Percentiles rank a stretch among this genome's conserved stretches.
These are phyloP conservation scores for Bryoglossum gracile DNA, from an alignment of 495 filamentous ascomycete genomes.

Conservation along the genomic window DNA sequence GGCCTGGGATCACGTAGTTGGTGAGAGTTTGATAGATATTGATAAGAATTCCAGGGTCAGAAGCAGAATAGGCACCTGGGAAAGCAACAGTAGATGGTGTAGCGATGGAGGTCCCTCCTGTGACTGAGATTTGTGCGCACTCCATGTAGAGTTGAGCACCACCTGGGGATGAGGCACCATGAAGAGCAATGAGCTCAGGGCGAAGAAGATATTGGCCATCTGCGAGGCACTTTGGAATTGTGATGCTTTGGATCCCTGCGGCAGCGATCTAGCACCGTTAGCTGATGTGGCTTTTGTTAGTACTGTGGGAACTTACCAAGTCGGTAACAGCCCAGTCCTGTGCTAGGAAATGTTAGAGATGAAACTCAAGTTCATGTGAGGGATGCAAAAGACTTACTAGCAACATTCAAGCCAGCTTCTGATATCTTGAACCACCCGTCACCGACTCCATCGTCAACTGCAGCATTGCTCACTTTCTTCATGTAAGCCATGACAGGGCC, in stretches of 20 bases:
- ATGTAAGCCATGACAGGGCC: slow-evolving; percentile 43
- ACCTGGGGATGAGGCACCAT: slow-evolving; percentile 28
- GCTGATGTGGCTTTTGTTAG: background rate
- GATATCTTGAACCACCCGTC: slow-evolving; percentile 34
- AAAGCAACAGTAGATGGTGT: slow-evolving; percentile 44
- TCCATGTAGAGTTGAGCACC: slow-evolving; percentile 44
- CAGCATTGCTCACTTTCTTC: slow-evolving; percentile 41
- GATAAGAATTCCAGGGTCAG: slow-evolving; percentile 44
- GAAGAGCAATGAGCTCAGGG: slow-evolving; percentile 45
- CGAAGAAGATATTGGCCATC: slow-evolving; percentile 45
- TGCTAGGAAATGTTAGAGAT: slow-evolving; percentile 8
- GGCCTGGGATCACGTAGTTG: slow-evolving; percentile 23
- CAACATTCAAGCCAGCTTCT: slow-evolving; percentile 19
- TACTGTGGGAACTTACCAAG: slow-evolving; percentile 4
- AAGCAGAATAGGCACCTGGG: slow-evolving; percentile 42
- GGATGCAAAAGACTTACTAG: slow-evolving; percentile 13
- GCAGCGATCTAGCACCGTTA: slow-evolving; percentile 11
- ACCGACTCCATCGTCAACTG: slow-evolving; percentile 31
- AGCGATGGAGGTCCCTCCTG: slow-evolving; percentile 36
- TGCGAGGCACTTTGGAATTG: slow-evolving; percentile 38
- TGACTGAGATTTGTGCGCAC: slow-evolving; percentile 50
- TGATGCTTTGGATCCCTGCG: slow-evolving; percentile 35
- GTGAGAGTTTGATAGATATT: slow-evolving; percentile 42
- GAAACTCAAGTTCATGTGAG: background rate
- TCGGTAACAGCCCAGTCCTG: slow-evolving; percentile 16